Evolutionary conservation across 192 early-diverging fungal species (phyloP).

Genomic region (Blastocladiella britannica): DNA sequence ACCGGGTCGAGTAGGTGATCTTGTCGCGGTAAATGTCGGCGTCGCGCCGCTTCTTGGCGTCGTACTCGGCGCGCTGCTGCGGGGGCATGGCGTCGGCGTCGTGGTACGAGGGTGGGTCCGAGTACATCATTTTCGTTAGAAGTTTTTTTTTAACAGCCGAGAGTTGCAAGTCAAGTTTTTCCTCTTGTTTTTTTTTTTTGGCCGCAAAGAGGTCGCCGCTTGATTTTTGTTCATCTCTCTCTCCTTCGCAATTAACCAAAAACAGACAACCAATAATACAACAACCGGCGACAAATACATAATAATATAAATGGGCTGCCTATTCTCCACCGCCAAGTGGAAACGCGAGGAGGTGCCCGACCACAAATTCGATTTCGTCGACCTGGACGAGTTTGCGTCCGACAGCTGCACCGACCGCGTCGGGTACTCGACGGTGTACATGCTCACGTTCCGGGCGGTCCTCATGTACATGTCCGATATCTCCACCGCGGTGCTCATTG

Average conservation of each 20-base stretch:
- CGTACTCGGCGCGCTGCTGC: neutral
- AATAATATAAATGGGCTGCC: too few species aligned
- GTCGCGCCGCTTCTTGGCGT: neutral
- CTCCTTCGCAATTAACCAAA: too few species aligned
- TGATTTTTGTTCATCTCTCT: too few species aligned
- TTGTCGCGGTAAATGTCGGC: neutral
- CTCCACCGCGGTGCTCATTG: constrained; percentile 43
- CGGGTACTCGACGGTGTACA: constrained; percentile 32
- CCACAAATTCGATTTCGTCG: constrained; percentile 76
- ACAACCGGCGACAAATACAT: too few species aligned
- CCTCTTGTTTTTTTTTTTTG: too few species aligned
- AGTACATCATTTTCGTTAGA: too few species aligned
- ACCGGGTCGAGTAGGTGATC: constrained; percentile 6
- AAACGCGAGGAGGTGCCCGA: constrained; percentile 54
- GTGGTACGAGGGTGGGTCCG: neutral
- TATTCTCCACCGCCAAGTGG: constrained; percentile 28
- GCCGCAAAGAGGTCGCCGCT: too few species aligned
- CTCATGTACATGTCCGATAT: constrained; percentile 65
- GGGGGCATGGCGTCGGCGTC: neutral
- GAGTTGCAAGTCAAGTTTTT: too few species aligned
- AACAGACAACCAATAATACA: too few species aligned
- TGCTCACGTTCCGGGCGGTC: constrained; percentile 44
- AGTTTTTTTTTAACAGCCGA: too few species aligned
- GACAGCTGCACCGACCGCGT: constrained; percentile 18
- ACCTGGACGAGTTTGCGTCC: constrained; percentile 49